Evolutionary conservation across 495 filamentous ascomycete species (phyloP).

Genomic region (Neurospora sp.): DNA sequence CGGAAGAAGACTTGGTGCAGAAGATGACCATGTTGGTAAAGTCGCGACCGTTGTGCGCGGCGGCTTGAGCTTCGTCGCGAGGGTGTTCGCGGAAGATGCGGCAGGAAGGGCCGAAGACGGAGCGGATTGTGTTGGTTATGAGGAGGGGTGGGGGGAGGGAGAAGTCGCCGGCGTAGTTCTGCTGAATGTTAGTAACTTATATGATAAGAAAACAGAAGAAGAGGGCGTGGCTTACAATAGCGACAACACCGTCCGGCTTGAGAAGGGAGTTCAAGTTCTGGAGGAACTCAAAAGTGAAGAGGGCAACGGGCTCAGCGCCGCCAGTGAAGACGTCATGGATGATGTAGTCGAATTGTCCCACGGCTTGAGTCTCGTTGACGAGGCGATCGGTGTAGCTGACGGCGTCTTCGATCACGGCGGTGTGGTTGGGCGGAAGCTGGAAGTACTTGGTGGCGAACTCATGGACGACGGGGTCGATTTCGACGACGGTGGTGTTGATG

Average conservation of each 20-base stretch:
- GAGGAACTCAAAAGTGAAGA: slow-evolving; percentile 84
- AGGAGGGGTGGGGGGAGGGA: slow-evolving; percentile 57
- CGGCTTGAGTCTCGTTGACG: slow-evolving; percentile 19
- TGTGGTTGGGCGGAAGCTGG: slow-evolving; percentile 65
- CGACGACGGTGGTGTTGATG: slow-evolving; percentile 84
- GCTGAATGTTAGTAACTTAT: too few relatives aligned
- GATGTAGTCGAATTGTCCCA: slow-evolving; percentile 72
- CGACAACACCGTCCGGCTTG: slow-evolving; percentile 70
- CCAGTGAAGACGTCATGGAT: slow-evolving; percentile 99
- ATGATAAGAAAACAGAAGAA: too few relatives aligned
- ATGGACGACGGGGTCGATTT: slow-evolving; percentile 85
- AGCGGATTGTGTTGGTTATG: slow-evolving; percentile 60
- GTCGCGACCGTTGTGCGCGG: slow-evolving; percentile 39
- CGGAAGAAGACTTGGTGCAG: slow-evolving; percentile 42
- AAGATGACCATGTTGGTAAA: slow-evolving; percentile 88
- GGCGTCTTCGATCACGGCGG: slow-evolving; percentile 71
- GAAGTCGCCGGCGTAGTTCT: slow-evolving; percentile 92
- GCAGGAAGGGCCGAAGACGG: slow-evolving; percentile 57
- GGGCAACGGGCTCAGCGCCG: slow-evolving; percentile 75
- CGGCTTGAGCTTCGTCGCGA: slow-evolving; percentile 29
- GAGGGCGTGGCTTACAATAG: slow-evolving; percentile 49
- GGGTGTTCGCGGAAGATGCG: slow-evolving; percentile 74
- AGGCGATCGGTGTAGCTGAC: slow-evolving; percentile 57
- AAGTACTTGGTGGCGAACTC: slow-evolving; percentile 77
- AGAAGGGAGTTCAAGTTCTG: slow-evolving; percentile 55